Evolutionary conservation across 176 grass and related monocot species (phyloP).

Genomic region (Eragrostis curvula): DNA sequence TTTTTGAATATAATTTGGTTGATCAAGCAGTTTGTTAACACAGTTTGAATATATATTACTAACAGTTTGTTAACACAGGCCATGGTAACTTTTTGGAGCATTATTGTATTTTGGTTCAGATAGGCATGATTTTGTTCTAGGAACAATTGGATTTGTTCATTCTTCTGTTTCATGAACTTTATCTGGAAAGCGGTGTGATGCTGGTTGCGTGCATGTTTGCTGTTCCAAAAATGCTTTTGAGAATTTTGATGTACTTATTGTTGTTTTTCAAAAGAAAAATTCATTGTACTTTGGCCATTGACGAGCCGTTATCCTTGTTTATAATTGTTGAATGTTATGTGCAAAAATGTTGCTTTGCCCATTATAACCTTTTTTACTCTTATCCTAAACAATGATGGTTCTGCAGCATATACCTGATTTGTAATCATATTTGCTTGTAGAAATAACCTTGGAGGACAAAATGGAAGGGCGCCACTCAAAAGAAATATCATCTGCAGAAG

Average conservation of each 20-base stretch:
- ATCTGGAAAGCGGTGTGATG: not conserved
- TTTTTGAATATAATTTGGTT: too few relatives aligned
- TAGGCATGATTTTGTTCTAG: not conserved
- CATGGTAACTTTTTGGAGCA: not conserved
- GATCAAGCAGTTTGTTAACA: too few relatives aligned
- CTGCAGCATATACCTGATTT: not conserved
- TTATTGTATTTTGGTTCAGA: not conserved
- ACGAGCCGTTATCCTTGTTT: not conserved
- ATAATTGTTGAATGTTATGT: not conserved
- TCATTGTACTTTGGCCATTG: not conserved
- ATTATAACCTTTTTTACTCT: not conserved
- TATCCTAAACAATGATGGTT: not conserved
- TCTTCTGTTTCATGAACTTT: too few relatives aligned
- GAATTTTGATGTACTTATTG: not conserved
- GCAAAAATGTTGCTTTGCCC: not conserved
- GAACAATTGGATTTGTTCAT: too few relatives aligned
- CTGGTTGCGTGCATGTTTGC: not conserved
- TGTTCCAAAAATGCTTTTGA: not conserved
- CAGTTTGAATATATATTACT: too few relatives aligned
- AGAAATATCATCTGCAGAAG: conserved; percentile 72
- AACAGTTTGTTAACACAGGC: too few relatives aligned
- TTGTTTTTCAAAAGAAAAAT: not conserved
- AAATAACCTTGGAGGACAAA: not conserved
- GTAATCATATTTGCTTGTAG: conserved; percentile 20
- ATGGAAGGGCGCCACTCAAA: conserved; percentile 56